Percentiles rank a stretch among this genome's conserved stretches.
These are phyloP conservation scores for Phytophthora brassicae DNA, from an alignment of 352 stramenopile species.

Conservation along the genomic window DNA sequence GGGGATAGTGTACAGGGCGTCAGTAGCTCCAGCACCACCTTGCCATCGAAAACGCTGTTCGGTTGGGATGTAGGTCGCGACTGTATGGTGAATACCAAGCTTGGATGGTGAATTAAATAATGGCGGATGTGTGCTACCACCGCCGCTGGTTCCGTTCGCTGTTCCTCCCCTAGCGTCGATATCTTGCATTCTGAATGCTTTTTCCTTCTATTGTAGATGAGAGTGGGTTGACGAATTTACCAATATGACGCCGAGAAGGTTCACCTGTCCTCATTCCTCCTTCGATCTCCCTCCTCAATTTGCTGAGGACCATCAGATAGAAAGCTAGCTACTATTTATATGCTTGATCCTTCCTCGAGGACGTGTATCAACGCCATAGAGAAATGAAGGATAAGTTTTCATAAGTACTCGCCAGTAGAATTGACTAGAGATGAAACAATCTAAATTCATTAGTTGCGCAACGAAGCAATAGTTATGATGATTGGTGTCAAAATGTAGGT, in stretches of 20 bases:
- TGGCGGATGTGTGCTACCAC: slow-evolving; percentile 33
- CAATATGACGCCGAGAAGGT: slow-evolving; percentile 3
- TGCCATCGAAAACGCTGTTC: slow-evolving; percentile 81
- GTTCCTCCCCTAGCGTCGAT: slow-evolving; percentile 17
- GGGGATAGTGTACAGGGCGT: slow-evolving; percentile 75
- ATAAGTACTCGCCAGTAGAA: no score
- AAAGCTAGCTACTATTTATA: slow-evolving; percentile 24
- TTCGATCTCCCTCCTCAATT: no score
- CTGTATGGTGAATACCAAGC: slow-evolving; percentile 64
- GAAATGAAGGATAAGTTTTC: slow-evolving; percentile 9
- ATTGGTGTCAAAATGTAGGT: no score
- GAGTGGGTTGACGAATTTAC: slow-evolving; percentile 10
- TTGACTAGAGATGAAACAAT: no score
- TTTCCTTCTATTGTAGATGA: background rate
- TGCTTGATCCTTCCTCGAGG: slow-evolving; percentile 1
- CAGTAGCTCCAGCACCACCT: slow-evolving; percentile 44
- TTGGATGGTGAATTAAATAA: slow-evolving; percentile 81
- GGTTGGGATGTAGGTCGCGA: slow-evolving; percentile 64
- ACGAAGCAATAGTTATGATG: no score
- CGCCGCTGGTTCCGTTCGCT: slow-evolving; percentile 24
- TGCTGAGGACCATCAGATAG: no score
- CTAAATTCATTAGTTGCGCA: no score
- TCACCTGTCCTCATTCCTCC: no score
- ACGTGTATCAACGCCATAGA: slow-evolving; percentile 6
- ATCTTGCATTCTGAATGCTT: slow-evolving; percentile 16